Evolutionary conservation across 225 moss, liverwort and hornwort genomes (phyloP).

Genomic region (Pleurozium schreberi): DNA sequence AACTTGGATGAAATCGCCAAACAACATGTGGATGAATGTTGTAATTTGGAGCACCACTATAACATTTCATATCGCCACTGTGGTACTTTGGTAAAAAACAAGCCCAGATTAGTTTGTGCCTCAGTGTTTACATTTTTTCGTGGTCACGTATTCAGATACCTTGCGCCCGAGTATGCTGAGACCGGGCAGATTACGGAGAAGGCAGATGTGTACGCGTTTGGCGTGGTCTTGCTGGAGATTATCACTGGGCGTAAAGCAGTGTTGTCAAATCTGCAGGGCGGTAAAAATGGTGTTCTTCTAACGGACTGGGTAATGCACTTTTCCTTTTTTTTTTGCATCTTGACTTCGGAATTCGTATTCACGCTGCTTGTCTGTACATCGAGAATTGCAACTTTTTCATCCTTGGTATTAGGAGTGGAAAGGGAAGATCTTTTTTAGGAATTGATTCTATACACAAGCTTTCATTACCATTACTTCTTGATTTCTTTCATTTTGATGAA

Average conservation of each 20-base stretch:
- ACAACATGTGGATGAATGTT: too few relatives aligned
- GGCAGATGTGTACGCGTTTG: conserved; percentile 63
- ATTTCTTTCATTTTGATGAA: not conserved
- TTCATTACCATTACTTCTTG: not conserved
- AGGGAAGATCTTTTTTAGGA: too few relatives aligned
- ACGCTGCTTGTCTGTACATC: not conserved
- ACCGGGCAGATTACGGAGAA: conserved; percentile 64
- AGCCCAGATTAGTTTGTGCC: not conserved
- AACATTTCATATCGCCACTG: too few relatives aligned
- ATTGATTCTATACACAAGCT: not conserved
- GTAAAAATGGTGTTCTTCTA: conserved; percentile 37
- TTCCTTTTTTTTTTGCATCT: not conserved
- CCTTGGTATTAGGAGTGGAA: too few relatives aligned
- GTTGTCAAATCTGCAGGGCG: not conserved
- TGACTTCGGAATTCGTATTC: not conserved
- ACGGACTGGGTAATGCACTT: conserved; percentile 58
- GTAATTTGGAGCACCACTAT: too few relatives aligned
- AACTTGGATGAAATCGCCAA: too few relatives aligned
- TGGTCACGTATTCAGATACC: conserved; percentile 27
- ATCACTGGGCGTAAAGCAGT: conserved; percentile 60
- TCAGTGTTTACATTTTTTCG: not conserved
- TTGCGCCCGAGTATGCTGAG: conserved; percentile 60
- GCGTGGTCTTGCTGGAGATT: conserved; percentile 53
- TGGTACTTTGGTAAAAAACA: too few relatives aligned
- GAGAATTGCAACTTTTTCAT: too few relatives aligned